Base-by-base conservation (phyloP, 352 stramenopile species). In the Phytophthora pluvialis region DNA sequence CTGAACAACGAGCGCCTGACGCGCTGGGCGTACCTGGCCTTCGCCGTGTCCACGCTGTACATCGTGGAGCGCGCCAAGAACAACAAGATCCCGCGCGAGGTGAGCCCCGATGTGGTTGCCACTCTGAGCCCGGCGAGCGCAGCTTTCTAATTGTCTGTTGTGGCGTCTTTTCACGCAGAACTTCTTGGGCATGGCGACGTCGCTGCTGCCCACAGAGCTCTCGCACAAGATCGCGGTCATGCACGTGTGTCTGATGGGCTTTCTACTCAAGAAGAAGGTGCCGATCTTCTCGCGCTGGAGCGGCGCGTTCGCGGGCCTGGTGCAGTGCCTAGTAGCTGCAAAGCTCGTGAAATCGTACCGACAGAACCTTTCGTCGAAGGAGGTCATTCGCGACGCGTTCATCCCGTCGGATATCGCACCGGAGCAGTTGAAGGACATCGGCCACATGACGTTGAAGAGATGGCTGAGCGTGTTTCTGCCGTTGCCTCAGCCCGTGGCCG, bases 381-480 rank as follows among this genome's bases (percentile, higher is more conserved):
- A 80, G 18, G 32, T 59, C 26, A 86, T 90, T 35, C 73, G 66
- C 9, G 51, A 67, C 7, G 73, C 78, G 16, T 51, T 88, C 18
- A 45, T 12, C 3, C 29, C 67, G 16, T 82, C 72, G 5, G 63
- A 72, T 57, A 74, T 89, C 5, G 51, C 71, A 1, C 39, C 64
- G 9, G 48, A 74, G 1, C 60, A 78, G 36, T 60, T 81, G 5
- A 11, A 64, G 32, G 44, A 65, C 28, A 78, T 90, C 31, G 81
- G 80, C 1, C 55, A 63, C 29, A 75, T 87, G 62, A 76, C 66
- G 9, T 48, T 75, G 18, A 75, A 75, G 38, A 67, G 80, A 12
- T 89, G 80, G 80, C 32, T 86, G 15, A 77, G 70, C 29, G 71
- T 89, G 9, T 78, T 86, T 49, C 54, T 86, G 40, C 81, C 81